Evolutionary conservation across 2,329 filamentous ascomycete genomes (phyloP).

Genomic region (Paracamarosporium sp.): DNA sequence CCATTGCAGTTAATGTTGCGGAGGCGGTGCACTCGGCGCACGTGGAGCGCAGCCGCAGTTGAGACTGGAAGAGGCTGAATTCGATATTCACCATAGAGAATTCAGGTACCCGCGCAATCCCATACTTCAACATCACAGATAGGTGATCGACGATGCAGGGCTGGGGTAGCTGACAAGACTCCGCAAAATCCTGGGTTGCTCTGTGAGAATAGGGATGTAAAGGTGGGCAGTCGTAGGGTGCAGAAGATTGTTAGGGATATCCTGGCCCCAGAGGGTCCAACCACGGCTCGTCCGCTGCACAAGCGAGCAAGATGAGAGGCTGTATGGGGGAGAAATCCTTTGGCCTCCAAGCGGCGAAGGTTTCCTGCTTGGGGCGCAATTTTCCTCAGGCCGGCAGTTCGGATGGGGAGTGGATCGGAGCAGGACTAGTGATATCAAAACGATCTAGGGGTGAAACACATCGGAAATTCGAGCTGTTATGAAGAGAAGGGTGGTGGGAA

Average conservation of each 20-base stretch:
- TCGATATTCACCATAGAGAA: neutral
- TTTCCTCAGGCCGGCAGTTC: neutral
- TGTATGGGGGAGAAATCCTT: neutral
- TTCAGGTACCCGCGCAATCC: neutral
- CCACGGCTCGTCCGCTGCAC: neutral
- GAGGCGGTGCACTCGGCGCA: neutral
- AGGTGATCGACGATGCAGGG: neutral
- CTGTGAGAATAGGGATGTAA: too few species aligned
- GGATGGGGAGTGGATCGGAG: neutral
- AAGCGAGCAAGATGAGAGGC: neutral
- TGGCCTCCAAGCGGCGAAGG: neutral
- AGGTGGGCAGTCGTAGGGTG: neutral
- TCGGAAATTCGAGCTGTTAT: slow-evolving; percentile 6
- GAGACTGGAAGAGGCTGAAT: neutral
- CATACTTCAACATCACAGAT: neutral
- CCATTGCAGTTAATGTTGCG: neutral
- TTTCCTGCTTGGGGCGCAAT: neutral
- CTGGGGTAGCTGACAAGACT: too few species aligned
- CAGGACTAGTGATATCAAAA: neutral
- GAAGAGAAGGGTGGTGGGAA: neutral
- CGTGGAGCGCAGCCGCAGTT: neutral
- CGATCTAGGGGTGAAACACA: slow-evolving; percentile 3
- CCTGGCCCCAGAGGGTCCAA: neutral
- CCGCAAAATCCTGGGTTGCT: too few species aligned
- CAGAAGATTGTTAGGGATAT: neutral